Base-by-base conservation (phyloP, 768 basidiomycete species). In the Leucocoprinus birnbaumii region DNA sequence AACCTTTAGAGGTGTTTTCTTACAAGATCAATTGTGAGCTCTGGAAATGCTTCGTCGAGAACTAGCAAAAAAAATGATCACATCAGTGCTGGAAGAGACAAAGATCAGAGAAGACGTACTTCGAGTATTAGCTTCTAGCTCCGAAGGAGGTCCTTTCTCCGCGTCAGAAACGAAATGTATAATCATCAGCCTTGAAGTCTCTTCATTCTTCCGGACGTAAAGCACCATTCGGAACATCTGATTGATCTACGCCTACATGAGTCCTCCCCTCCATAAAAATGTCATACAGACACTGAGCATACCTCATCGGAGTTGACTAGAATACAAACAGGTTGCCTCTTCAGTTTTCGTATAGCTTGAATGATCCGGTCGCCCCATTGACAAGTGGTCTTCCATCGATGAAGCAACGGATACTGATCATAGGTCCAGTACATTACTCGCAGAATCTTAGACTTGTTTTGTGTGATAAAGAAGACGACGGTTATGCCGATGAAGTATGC, bases 111-210 rank as follows among this genome's bases (percentile, higher is more conserved):
- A 13, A 1, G 27, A 53, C 73, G 21, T 49, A 83, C 84, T 83
- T 63, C 82, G 86, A 27, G 79, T 75, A 62, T 89, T 91, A 3
- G 86, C 85, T 63, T 85, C 87, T 60, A 91, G 67, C 61, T 91
- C 89, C 0, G 84, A 84, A 0, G 88, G 88, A 22, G 84, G 72
- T 0, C 74, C 77, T 13, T 68, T 67, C 26, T 79, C 80, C 21
- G 68, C 72, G 24, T 83, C 77, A 54, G 78, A 73, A 14, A n/a
- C 38, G 61, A 87, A 88, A 61, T 89, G 86, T 3, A 89, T 74
- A 11, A 90, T 77, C 67, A 87, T 87, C 53, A 90, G 61, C 59
- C 80, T 76, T 0, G 85, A 78, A 0, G 89, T 90, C 59, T 85
- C 83, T 65, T 91, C 88, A 60, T 87, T 89, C 53, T 74, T 71